These are phyloP conservation scores for Fusarium azukiicola DNA, from an alignment of 2,329 filamentous ascomycete genomes.

Conservation along the genomic window DNA sequence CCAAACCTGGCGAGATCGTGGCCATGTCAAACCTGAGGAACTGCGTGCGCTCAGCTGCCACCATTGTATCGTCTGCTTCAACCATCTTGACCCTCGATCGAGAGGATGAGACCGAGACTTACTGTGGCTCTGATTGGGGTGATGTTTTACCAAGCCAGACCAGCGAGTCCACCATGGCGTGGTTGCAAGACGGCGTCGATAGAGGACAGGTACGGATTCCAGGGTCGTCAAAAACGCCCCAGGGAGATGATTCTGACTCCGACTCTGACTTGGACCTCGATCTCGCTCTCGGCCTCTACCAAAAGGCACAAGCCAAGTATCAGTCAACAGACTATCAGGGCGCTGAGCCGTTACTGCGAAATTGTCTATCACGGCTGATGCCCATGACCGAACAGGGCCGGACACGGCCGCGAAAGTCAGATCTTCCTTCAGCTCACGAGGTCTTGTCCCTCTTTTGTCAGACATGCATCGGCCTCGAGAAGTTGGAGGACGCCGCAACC, in stretches of 20 bases:
- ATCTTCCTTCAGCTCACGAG: constrained; percentile 9
- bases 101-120: not conserved
- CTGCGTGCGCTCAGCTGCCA: constrained; percentile 1
- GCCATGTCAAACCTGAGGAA: constrained; percentile 7
- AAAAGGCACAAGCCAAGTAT: constrained; percentile 14
- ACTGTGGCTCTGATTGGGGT: constrained; percentile 17
- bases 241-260: not conserved
- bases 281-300: not conserved
- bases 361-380: constrained; percentile 1
- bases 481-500: constrained; percentile 2
- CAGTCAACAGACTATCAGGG: constrained; percentile 6
- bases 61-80: constrained; percentile 8
- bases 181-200: not conserved
- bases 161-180: constrained; percentile 20
- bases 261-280: constrained; percentile 5
- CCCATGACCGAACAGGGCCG: constrained; percentile 13
- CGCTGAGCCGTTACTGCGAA: not conserved
- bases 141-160: constrained; percentile 16
- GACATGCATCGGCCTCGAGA: constrained; percentile 14
- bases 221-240: constrained; percentile 1
- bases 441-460: constrained; percentile 5
- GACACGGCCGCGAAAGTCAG: constrained; percentile 1
- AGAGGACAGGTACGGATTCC: not conserved
- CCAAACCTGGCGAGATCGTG: not conserved
- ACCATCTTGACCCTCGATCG: constrained; percentile 12